A percentile compares a stretch with the other conserved stretches of the same genome.
phyloP scores from a whole-genome alignment of 176 grass and related monocot species.

The Juncus inflexus region DNA sequence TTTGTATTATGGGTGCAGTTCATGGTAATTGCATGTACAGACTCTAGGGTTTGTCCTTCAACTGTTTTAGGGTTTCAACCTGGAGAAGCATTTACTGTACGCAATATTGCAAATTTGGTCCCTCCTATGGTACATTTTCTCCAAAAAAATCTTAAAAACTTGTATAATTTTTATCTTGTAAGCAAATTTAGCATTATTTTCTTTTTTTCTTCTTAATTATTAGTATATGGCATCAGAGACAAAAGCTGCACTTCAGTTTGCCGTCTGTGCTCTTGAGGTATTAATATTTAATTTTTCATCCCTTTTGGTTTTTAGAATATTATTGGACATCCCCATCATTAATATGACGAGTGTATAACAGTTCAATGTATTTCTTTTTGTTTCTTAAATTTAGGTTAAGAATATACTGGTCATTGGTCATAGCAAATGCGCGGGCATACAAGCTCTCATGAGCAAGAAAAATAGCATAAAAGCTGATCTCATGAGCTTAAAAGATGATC shows the following conservation, averaged over 20 bases:
- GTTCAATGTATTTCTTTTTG: too few relatives aligned
- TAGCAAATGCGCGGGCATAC: conserved; percentile 83
- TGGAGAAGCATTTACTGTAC: conserved; percentile 87
- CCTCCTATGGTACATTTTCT: conserved; percentile 62
- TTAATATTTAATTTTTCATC: not conserved
- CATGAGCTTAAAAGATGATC: conserved; percentile 50
- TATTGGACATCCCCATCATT: too few relatives aligned
- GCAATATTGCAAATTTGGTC: conserved; percentile 93
- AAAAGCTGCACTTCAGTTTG: conserved; percentile 88
- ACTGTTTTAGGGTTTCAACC: conserved; percentile 82
- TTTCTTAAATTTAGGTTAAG: conserved; percentile 41
- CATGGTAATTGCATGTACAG: conserved; percentile 86
- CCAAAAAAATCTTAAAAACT: conserved; percentile 5
- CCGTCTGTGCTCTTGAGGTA: conserved; percentile 59
- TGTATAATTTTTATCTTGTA: conserved; percentile 1
- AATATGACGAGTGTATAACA: too few relatives aligned
- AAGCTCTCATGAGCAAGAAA: conserved; percentile 50
- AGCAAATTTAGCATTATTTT: conserved; percentile 23
- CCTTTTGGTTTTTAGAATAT: too few relatives aligned
- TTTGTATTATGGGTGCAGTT: conserved; percentile 59
- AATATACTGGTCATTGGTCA: conserved; percentile 82
- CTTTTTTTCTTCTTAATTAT: conserved; percentile 16
- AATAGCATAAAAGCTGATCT: conserved; percentile 9
- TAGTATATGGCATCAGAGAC: conserved; percentile 80
- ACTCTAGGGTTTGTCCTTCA: conserved; percentile 85